Percentiles rank a stretch among this genome's conserved stretches.
phyloP scores from a whole-genome alignment of 768 basidiomycete species.

The Chiua virens region DNA sequence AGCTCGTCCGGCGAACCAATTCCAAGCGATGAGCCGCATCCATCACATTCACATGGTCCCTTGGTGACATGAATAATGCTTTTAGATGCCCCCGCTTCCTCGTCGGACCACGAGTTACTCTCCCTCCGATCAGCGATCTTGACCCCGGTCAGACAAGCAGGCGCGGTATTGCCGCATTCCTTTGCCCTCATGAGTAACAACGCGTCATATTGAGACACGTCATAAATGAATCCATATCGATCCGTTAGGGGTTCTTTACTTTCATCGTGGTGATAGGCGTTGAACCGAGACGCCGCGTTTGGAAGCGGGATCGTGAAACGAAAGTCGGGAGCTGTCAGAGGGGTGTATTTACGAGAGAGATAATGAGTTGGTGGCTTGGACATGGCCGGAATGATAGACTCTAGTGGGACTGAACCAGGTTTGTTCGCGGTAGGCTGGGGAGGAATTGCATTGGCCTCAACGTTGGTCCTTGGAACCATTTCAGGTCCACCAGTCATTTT shows the following conservation, averaged over 20 bases:
- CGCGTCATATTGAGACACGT: constrained; percentile 78
- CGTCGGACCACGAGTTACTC: constrained; percentile 74
- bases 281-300: constrained; percentile 56
- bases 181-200: constrained; percentile 71
- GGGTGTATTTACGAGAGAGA: constrained; percentile 70
- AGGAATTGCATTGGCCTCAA: constrained; percentile 11
- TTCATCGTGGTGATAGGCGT: constrained; percentile 49
- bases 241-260: constrained; percentile 70
- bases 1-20: constrained; percentile 8
- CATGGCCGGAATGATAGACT: constrained; percentile 78
- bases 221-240: constrained; percentile 89
- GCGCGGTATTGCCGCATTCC: constrained; percentile 72
- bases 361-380: constrained; percentile 86
- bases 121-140: constrained; percentile 85
- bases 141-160: constrained; percentile 83
- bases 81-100: constrained; percentile 45
- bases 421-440: constrained; percentile 29
- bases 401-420: constrained; percentile 59
- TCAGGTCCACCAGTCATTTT: constrained; percentile 35
- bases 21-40: constrained; percentile 17
- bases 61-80: constrained; percentile 39
- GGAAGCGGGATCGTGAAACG: constrained; percentile 64
- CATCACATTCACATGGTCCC: constrained; percentile 42
- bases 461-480: constrained; percentile 10
- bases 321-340: constrained; percentile 74